A percentile compares a stretch with the other conserved stretches of the same genome.
phyloP scores from a whole-genome alignment of 495 filamentous ascomycete genomes.

The Entonaema liquescens region DNA sequence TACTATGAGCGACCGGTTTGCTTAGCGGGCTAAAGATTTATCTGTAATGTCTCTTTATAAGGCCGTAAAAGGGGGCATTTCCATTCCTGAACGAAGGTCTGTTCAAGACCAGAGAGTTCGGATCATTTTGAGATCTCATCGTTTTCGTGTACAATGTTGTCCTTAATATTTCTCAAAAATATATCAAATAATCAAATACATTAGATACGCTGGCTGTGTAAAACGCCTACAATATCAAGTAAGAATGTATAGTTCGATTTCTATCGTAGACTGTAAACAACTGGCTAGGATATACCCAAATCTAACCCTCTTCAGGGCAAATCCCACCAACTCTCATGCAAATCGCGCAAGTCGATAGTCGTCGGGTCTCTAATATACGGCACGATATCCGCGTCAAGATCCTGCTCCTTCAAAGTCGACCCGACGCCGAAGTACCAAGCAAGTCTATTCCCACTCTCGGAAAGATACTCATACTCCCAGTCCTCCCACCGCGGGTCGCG shows the following conservation, averaged over 20 bases:
- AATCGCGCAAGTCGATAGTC: conserved; percentile 48
- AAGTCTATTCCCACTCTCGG: conserved; percentile 52
- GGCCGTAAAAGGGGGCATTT: background rate
- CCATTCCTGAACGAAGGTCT: background rate
- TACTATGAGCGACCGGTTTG: background rate
- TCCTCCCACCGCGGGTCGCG: conserved; percentile 76
- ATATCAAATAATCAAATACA: too few species aligned
- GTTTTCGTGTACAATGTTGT: too few species aligned
- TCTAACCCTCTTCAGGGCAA: conserved; percentile 4
- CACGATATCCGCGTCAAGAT: conserved; percentile 50
- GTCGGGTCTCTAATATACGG: conserved; percentile 49
- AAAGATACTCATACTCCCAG: conserved; percentile 69
- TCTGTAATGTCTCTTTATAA: background rate
- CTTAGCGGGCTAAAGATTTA: background rate
- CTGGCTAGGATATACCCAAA: too few species aligned
- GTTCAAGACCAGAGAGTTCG: background rate
- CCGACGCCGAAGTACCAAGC: conserved; percentile 58
- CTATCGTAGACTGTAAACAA: background rate
- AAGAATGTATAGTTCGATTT: background rate
- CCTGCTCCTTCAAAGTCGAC: conserved; percentile 52
- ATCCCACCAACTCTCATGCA: conserved; percentile 57
- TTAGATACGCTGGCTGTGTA: too few species aligned
- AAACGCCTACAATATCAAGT: background rate
- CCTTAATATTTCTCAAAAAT: too few species aligned
- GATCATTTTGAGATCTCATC: background rate